Conservation (phyloP, 805 yeast species). For the Lipomyces kockii region DNA sequence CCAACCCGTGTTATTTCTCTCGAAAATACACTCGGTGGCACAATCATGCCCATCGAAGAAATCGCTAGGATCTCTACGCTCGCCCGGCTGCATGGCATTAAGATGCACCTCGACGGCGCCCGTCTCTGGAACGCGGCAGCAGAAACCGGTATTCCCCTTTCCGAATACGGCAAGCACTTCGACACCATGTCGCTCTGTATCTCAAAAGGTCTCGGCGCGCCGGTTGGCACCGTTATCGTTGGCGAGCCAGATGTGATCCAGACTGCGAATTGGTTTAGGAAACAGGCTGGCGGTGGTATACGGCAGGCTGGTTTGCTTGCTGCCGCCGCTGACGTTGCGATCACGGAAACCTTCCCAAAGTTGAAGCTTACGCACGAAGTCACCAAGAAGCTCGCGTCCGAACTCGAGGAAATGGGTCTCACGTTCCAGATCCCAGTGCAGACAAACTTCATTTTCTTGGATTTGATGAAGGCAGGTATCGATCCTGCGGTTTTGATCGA, state of each 20-base stretch:
- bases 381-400: slow-evolving; percentile 59
- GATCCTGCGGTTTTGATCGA: slow-evolving; percentile 60
- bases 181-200: slow-evolving; percentile 90
- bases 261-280: slow-evolving; percentile 82
- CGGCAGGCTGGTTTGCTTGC: slow-evolving; percentile 85
- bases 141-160: slow-evolving; percentile 68
- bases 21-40: slow-evolving; percentile 88
- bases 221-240: slow-evolving; percentile 86
- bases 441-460: slow-evolving; percentile 79
- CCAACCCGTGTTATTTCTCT: slow-evolving; percentile 84
- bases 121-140: slow-evolving; percentile 89
- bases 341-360: slow-evolving; percentile 68
- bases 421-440: slow-evolving; percentile 74
- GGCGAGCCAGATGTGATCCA: slow-evolving; percentile 63
- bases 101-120: slow-evolving; percentile 92
- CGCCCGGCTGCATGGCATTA: slow-evolving; percentile 62
- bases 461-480: slow-evolving; percentile 58
- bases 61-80: slow-evolving; percentile 69
- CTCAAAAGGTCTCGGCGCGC: slow-evolving; percentile 91
- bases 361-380: slow-evolving; percentile 56
- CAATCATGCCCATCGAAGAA: slow-evolving; percentile 79
- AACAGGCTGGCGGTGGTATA: slow-evolving; percentile 92
- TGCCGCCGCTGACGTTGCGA: slow-evolving; percentile 77
- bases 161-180: slow-evolving; percentile 73
- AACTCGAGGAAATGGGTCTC: slow-evolving; percentile 53